A percentile compares a stretch with the other conserved stretches of the same genome.
Evolutionary conservation across 768 basidiomycete species (phyloP).

Genomic region (Xerocomellus chrysenteron): DNA sequence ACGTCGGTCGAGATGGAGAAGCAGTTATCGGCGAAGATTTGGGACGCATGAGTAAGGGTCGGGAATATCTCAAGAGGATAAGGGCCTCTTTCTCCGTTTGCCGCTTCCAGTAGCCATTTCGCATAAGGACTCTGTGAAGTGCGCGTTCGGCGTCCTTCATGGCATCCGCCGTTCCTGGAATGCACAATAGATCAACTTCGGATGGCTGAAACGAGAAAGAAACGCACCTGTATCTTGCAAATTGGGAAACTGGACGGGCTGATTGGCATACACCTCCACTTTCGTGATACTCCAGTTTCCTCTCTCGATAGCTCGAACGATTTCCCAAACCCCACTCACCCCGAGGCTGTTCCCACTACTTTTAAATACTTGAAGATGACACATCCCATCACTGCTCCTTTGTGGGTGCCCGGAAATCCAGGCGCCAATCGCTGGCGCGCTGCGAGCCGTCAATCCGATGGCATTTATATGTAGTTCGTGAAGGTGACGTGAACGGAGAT

Average conservation of each 20-base stretch:
- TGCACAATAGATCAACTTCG: conserved; percentile 10
- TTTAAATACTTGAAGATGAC: conserved; percentile 48
- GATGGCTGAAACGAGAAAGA: conserved; percentile 7
- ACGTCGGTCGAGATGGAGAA: conserved; percentile 12
- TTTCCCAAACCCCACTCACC: conserved; percentile 42
- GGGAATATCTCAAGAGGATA: conserved; percentile 47
- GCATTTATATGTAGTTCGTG: conserved; percentile 53
- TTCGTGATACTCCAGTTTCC: conserved; percentile 50
- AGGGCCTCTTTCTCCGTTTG: conserved; percentile 50
- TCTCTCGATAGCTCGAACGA: conserved; percentile 47
- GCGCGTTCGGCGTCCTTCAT: conserved; percentile 38
- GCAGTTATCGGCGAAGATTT: conserved; percentile 13
- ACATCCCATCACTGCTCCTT: conserved; percentile 22
- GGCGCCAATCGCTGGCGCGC: conserved; percentile 43
- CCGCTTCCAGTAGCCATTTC: conserved; percentile 50
- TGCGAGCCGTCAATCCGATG: conserved; percentile 43
- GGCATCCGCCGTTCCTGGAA: conserved; percentile 19
- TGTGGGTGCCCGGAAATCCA: conserved; percentile 46
- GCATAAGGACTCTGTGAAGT: conserved; percentile 39
- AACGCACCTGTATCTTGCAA: conserved; percentile 8
- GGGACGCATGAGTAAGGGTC: conserved; percentile 44
- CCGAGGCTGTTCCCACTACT: conserved; percentile 61
- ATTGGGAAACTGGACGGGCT: conserved; percentile 17
- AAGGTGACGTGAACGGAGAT: conserved; percentile 46
- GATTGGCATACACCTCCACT: conserved; percentile 52